Evolutionary conservation across 805 yeast species (phyloP).

Genomic region (Yamadazyma insecticola): DNA sequence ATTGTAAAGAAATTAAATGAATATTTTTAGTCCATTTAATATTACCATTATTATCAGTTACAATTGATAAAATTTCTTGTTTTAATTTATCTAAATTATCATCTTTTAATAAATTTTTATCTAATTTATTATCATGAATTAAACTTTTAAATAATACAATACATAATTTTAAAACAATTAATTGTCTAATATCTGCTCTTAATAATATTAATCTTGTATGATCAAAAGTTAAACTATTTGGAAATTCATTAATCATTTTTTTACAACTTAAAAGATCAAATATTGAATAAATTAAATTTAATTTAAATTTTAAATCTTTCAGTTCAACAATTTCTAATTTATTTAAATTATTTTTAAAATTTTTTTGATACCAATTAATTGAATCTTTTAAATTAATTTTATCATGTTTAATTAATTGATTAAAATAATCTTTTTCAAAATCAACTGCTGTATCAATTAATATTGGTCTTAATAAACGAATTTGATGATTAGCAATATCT

Average conservation of each 20-base stretch:
- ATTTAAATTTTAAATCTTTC: slow-evolving; percentile 5
- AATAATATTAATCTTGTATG: slow-evolving; percentile 71
- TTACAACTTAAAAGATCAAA: slow-evolving; percentile 69
- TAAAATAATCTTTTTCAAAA: slow-evolving; percentile 82
- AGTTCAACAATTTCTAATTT: slow-evolving; percentile 1
- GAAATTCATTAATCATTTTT: slow-evolving; percentile 77
- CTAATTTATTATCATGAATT: slow-evolving; percentile 30
- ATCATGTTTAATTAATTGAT: slow-evolving; percentile 46
- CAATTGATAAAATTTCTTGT: slow-evolving; percentile 70
- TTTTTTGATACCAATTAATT: slow-evolving; percentile 58
- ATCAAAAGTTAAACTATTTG: slow-evolving; percentile 79
- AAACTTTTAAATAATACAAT: slow-evolving; percentile 68
- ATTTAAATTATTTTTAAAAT: slow-evolving; percentile 19
- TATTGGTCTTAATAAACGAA: slow-evolving; percentile 77
- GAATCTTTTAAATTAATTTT: slow-evolving; percentile 59
- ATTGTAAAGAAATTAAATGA: slow-evolving; percentile 64
- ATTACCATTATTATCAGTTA: slow-evolving; percentile 81
- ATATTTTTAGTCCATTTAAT: slow-evolving; percentile 88
- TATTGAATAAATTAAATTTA: slow-evolving; percentile 41
- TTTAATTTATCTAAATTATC: slow-evolving; percentile 48
- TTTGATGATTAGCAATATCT: slow-evolving; percentile 93
- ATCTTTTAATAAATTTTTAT: slow-evolving; percentile 22
- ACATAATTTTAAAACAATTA: slow-evolving; percentile 76
- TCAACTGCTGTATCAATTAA: slow-evolving; percentile 82
- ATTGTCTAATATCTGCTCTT: slow-evolving; percentile 81